Percentiles rank a stretch among this genome's conserved stretches.
phyloP scores from a whole-genome alignment of 1,284 basidiomycete genomes.

The Irpex sp. region DNA sequence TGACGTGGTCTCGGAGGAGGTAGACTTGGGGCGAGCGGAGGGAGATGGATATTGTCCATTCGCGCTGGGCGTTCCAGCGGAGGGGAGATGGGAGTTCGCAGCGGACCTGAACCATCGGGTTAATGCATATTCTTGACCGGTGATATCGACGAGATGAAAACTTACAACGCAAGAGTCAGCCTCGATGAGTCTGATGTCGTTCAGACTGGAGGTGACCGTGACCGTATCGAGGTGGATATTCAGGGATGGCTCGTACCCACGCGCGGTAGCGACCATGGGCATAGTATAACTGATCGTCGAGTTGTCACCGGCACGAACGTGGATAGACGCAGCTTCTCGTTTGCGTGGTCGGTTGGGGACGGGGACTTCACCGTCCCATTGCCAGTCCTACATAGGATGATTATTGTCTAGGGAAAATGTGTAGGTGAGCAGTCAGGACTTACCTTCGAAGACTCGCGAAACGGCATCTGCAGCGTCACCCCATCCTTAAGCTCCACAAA shows the following conservation, averaged over 20 bases:
- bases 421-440: no score
- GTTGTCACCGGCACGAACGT: slow-evolving; percentile 68
- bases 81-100: slow-evolving; percentile 62
- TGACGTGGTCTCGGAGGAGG: slow-evolving; percentile 85
- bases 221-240: slow-evolving; percentile 81
- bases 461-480: slow-evolving; percentile 76
- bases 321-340: slow-evolving; percentile 68
- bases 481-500: slow-evolving; percentile 76
- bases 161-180: slow-evolving; percentile 73
- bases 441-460: slow-evolving; percentile 82
- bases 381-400: no score
- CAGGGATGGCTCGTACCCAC: slow-evolving; percentile 74
- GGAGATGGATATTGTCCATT: slow-evolving; percentile 71
- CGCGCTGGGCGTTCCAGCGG: slow-evolving; percentile 64
- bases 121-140: background rate
- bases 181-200: slow-evolving; percentile 72
- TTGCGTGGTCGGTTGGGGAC: slow-evolving; percentile 45
- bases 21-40: slow-evolving; percentile 70
- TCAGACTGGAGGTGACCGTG: slow-evolving; percentile 78
- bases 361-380: slow-evolving; percentile 63
- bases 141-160: background rate
- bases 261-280: slow-evolving; percentile 68
- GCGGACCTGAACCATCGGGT: slow-evolving; percentile 42
- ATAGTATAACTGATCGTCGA: slow-evolving; percentile 81
- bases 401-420: no score